Conservation (phyloP, 495 filamentous ascomycete genomes). For the Emericellopsis terricola region DNA sequence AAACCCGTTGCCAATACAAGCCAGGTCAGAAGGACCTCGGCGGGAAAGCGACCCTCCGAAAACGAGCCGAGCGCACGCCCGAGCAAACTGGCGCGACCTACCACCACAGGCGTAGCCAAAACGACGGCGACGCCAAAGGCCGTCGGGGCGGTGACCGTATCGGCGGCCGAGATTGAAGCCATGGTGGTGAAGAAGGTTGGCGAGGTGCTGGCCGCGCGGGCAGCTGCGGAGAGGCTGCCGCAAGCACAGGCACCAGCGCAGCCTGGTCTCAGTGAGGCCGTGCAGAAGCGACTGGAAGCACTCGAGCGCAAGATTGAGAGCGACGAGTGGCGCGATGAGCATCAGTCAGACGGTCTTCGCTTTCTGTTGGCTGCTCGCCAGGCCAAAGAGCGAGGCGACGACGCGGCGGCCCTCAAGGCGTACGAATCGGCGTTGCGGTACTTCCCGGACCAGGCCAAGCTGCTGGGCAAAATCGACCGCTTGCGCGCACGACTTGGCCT, state of each 20-base stretch:
- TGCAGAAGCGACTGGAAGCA: conserved; percentile 63
- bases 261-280: conserved; percentile 48
- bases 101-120: conserved; percentile 8
- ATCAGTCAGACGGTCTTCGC: conserved; percentile 60
- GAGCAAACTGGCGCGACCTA: conserved; percentile 24
- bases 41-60: conserved; percentile 24
- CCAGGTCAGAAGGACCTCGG: not conserved
- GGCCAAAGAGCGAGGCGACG: conserved; percentile 66
- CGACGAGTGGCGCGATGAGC: conserved; percentile 43
- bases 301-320: conserved; percentile 71
- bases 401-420: conserved; percentile 62
- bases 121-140: conserved; percentile 15
- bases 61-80: conserved; percentile 14
- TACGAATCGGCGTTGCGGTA: conserved; percentile 69
- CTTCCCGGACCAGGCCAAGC: conserved; percentile 75
- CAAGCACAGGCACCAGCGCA: conserved; percentile 16
- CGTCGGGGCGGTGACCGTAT: conserved; percentile 27
- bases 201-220: conserved; percentile 63
- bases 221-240: conserved; percentile 14
- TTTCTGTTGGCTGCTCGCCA: conserved; percentile 83
- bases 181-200: conserved; percentile 82
- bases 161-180: conserved; percentile 68
- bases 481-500: conserved; percentile 42
- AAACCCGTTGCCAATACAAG: conserved; percentile 10
- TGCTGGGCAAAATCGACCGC: conserved; percentile 55